A percentile compares a stretch with the other conserved stretches of the same genome.
Conservation (phyloP, 1,284 basidiomycete genomes). For the Afroboletus lepidellus region DNA sequence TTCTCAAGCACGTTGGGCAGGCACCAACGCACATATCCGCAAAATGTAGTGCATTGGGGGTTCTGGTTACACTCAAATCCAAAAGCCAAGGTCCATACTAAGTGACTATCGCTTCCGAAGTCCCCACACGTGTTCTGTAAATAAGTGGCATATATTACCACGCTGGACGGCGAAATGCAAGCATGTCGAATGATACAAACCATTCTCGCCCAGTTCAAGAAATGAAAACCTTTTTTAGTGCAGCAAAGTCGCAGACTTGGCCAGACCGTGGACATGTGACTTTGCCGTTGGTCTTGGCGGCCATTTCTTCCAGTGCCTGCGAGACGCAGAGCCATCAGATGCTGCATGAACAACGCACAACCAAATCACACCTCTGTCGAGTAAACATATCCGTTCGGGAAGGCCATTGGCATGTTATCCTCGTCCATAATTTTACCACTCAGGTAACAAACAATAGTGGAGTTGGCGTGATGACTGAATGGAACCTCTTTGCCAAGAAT, state of each 20-base stretch:
- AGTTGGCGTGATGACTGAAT: conserved; percentile 91
- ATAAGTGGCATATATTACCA: neutral
- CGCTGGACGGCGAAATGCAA: neutral
- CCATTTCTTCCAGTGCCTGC: conserved; percentile 84
- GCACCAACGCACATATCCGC: conserved; percentile 12
- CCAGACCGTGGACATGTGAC: conserved; percentile 84
- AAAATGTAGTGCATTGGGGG: conserved; percentile 13
- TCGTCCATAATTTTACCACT: conserved; percentile 94
- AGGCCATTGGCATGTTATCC: conserved; percentile 88
- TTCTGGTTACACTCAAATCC: conserved; percentile 21
- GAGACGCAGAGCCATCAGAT: conserved; percentile 11
- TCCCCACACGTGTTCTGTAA: conserved; percentile 15
- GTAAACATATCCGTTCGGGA: conserved; percentile 92
- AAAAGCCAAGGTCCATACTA: conserved; percentile 10
- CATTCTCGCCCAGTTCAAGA: conserved; percentile 43
- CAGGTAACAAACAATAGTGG: conserved; percentile 90
- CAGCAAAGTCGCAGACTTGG: conserved; percentile 60
- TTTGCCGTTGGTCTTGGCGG: conserved; percentile 66
- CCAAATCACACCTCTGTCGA: conserved; percentile 71
- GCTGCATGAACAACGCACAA: neutral
- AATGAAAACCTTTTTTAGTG: conserved; percentile 85
- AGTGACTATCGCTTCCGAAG: conserved; percentile 30
- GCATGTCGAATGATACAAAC: neutral
- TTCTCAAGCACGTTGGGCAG: conserved; percentile 25
- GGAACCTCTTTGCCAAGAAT: conserved; percentile 85